Conservation (phyloP, 345 rosid genomes). For the Brassica juncea region DNA sequence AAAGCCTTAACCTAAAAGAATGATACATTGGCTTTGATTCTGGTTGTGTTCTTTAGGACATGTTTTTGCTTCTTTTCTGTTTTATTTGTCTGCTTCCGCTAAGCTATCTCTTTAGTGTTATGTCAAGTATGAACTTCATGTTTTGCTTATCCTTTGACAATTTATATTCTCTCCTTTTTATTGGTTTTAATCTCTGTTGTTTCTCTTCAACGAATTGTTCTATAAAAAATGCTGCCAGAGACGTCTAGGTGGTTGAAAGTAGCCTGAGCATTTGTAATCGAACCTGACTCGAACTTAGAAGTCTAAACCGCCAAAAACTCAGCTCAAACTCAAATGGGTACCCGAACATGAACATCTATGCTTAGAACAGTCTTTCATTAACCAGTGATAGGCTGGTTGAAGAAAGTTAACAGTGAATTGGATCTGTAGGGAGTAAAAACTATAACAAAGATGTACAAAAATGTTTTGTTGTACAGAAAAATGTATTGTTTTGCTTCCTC, state of each 20-base stretch:
- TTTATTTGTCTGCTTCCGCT: constrained; percentile 18
- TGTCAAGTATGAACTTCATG: constrained; percentile 32
- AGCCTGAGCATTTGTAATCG: not conserved
- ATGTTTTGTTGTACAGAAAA: constrained; percentile 29
- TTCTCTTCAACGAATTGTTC: not conserved
- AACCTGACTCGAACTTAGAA: no score
- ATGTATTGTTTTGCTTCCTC: constrained; percentile 22
- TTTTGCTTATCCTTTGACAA: constrained; percentile 20
- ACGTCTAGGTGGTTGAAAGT: not conserved
- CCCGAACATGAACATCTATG: not conserved
- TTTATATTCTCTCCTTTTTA: constrained; percentile 12
- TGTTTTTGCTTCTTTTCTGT: constrained; percentile 13
- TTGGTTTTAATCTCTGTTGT: not conserved
- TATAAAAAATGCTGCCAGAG: not conserved
- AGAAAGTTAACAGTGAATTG: not conserved
- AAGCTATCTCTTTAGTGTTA: constrained; percentile 13
- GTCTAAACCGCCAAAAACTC: no score
- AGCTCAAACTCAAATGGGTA: not conserved
- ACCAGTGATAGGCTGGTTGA: not conserved
- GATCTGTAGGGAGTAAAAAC: not conserved
- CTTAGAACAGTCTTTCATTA: no score
- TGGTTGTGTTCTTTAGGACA: constrained; percentile 27
- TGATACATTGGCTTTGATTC: not conserved
- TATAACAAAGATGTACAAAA: not conserved
- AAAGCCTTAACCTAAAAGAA: not conserved